Percentiles rank a stretch among this genome's conserved stretches.
phyloP scores from a whole-genome alignment of 129 eudicot species.

The Cynara cardunculus region DNA sequence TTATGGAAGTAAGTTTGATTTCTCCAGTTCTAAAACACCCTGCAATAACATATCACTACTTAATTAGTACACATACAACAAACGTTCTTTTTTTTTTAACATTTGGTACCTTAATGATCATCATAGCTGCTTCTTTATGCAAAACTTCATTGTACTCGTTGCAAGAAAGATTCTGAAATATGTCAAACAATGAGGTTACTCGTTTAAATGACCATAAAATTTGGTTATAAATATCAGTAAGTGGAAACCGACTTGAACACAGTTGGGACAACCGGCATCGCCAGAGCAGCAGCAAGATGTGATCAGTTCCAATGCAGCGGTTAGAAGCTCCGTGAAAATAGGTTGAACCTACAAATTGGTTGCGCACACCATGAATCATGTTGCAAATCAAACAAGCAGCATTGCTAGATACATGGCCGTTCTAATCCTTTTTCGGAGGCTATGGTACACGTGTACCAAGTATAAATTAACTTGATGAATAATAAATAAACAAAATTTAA shows the following conservation, averaged over 20 bases:
- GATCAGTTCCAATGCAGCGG: constrained; percentile 81
- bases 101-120: constrained; percentile 74
- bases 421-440: neutral
- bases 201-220: neutral
- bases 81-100: neutral
- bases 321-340: constrained; percentile 58
- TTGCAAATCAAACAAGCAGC: neutral
- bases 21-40: constrained; percentile 60
- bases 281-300: constrained; percentile 72
- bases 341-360: constrained; percentile 65
- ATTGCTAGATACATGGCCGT: neutral
- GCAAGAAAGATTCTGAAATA: constrained; percentile 64
- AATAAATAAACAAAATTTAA: neutral
- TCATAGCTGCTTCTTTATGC: constrained; percentile 87
- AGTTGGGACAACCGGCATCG: constrained; percentile 87
- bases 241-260: constrained; percentile 66
- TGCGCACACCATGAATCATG: neutral
- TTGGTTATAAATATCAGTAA: neutral
- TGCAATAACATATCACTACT: constrained; percentile 31
- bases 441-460: neutral
- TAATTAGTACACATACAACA: neutral
- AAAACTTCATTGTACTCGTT: constrained; percentile 90
- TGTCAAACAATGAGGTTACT: neutral
- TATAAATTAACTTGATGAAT: too few species aligned
- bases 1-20: constrained; percentile 22